These are phyloP conservation scores for Fusarium secorum DNA, from an alignment of 2,329 filamentous ascomycete genomes.

Conservation along the genomic window DNA sequence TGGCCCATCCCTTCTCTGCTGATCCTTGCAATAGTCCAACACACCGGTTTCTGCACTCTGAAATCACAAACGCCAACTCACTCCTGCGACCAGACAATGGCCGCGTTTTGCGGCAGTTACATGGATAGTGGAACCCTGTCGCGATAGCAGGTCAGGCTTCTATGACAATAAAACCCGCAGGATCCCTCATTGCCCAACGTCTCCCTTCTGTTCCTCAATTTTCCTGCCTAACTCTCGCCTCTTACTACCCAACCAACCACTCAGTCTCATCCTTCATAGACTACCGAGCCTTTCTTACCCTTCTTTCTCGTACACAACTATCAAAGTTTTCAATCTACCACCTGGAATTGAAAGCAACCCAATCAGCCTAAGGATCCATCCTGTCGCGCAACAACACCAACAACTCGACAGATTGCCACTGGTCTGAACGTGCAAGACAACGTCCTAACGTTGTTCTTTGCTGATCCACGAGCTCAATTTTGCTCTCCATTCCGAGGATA, in stretches of 20 bases:
- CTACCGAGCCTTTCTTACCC: constrained; percentile 32
- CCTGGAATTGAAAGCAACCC: constrained; percentile 36
- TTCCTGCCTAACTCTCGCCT: constrained; percentile 46
- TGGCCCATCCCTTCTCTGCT: constrained; percentile 40
- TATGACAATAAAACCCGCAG: constrained; percentile 59
- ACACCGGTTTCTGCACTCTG: constrained; percentile 38
- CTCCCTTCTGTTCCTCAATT: constrained; percentile 43
- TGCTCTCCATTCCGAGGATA: constrained; percentile 50
- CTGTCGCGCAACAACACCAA: constrained; percentile 43
- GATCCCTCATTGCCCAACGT: constrained; percentile 55
- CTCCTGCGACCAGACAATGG: constrained; percentile 58
- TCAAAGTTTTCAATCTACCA: constrained; percentile 32
- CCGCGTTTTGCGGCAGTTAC: constrained; percentile 41
- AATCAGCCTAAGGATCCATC: constrained; percentile 40
- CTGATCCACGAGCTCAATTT: constrained; percentile 43
- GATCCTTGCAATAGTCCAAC: constrained; percentile 44
- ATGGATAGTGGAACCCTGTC: constrained; percentile 41
- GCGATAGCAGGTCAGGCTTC: constrained; percentile 41
- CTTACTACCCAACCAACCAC: constrained; percentile 51
- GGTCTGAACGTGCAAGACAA: constrained; percentile 41
- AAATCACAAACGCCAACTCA: constrained; percentile 56
- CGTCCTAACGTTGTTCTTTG: constrained; percentile 42
- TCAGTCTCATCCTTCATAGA: constrained; percentile 38
- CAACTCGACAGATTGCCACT: constrained; percentile 40
- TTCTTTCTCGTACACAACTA: constrained; percentile 31